Evolutionary conservation across 2,329 filamentous ascomycete genomes (phyloP).

Genomic region (Aspergillus costaricaensis): DNA sequence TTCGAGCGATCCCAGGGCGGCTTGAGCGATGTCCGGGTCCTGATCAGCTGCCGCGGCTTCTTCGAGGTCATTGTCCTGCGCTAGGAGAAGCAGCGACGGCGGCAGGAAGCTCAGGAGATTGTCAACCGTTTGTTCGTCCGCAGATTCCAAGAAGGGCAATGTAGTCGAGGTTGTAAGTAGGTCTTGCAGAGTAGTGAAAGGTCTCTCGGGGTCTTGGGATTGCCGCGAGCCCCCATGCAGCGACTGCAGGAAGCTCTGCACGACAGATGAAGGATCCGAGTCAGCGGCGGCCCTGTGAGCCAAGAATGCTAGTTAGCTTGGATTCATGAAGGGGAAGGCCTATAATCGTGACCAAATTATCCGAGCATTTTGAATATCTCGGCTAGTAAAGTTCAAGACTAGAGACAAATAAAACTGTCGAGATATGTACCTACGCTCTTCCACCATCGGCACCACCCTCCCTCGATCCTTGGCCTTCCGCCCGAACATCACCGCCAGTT

Average conservation of each 20-base stretch:
- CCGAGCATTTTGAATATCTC: neutral
- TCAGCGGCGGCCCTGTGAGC: conserved; percentile 59
- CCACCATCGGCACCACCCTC: conserved; percentile 95
- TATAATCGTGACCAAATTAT: neutral
- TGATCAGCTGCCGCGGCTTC: conserved; percentile 66
- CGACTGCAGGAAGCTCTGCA: conserved; percentile 87
- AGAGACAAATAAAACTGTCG: conserved; percentile 24
- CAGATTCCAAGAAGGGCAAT: conserved; percentile 71
- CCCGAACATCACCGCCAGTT: conserved; percentile 85
- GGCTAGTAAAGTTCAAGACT: conserved; percentile 10
- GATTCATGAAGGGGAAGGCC: neutral
- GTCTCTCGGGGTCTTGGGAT: conserved; percentile 57
- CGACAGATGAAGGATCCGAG: conserved; percentile 72
- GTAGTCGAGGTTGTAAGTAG: conserved; percentile 78
- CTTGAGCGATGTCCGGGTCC: conserved; percentile 66
- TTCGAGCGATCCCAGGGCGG: conserved; percentile 72
- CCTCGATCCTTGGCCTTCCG: conserved; percentile 84
- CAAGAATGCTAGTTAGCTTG: conserved; percentile 42
- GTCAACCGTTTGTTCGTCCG: conserved; percentile 67
- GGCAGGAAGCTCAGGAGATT: conserved; percentile 77
- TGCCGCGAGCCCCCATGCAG: conserved; percentile 62
- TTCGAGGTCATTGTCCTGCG: conserved; percentile 65
- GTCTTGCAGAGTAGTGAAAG: conserved; percentile 82
- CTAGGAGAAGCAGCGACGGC: conserved; percentile 73
- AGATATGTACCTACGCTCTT: conserved; percentile 90